phyloP scores from a whole-genome alignment of 306 rosid species.

The Hylodesmum podocarpum region DNA sequence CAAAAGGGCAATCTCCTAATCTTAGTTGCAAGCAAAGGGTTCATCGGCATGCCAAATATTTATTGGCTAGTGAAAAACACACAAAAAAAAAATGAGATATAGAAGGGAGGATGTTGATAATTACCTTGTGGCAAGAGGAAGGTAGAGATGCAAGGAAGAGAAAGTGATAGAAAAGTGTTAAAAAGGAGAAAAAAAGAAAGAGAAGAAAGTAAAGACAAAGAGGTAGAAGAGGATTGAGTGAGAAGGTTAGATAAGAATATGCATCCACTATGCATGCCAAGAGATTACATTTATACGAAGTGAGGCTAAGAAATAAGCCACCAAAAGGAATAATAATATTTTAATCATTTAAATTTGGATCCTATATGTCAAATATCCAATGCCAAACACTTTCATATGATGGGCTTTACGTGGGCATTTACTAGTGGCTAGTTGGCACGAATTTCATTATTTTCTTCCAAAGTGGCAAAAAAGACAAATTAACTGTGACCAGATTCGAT shows the following conservation, averaged over 20 bases:
- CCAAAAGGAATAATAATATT: constrained; percentile 2
- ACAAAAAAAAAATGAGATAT: neutral
- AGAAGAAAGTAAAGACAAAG: constrained; percentile 7
- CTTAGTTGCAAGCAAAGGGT: neutral
- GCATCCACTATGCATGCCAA: constrained; percentile 20
- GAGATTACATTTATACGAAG: constrained; percentile 24
- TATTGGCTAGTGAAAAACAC: constrained; percentile 11
- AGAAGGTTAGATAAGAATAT: constrained; percentile 75
- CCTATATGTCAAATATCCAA: constrained; percentile 1
- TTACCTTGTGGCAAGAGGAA: constrained; percentile 46
- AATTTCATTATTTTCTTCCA: neutral
- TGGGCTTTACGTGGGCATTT: constrained; percentile 6
- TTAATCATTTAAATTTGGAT: constrained; percentile 15
- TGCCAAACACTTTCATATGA: neutral
- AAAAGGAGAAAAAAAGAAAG: constrained; percentile 6
- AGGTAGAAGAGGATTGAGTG: constrained; percentile 48
- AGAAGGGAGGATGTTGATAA: constrained; percentile 34
- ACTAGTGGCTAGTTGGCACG: constrained; percentile 4
- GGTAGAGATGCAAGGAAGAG: constrained; percentile 38
- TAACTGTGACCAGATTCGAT: neutral
- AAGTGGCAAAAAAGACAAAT: neutral
- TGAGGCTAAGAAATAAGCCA: constrained; percentile 25
- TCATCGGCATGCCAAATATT: neutral
- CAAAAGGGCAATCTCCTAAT: neutral
- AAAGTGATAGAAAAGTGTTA: constrained; percentile 5